Evolutionary conservation across 352 stramenopile species (phyloP).

Genomic region (Pythium rishiriense): DNA sequence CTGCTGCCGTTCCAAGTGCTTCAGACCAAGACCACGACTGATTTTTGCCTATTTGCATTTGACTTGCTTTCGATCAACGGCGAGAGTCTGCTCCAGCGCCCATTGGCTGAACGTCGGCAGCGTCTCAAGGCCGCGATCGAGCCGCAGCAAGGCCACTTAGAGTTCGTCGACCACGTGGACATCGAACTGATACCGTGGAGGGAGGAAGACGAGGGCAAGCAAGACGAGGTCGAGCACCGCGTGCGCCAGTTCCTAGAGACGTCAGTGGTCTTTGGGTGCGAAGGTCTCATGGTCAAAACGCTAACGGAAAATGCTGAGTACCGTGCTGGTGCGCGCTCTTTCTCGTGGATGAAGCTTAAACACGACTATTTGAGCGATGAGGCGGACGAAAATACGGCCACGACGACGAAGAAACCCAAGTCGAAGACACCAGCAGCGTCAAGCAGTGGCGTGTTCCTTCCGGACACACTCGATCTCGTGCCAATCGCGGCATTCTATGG

Average conservation of each 20-base stretch:
- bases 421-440: slow-evolving; percentile 5
- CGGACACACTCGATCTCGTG: slow-evolving; percentile 97
- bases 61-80: slow-evolving; percentile 64
- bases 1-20: slow-evolving; percentile 81
- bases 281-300: slow-evolving; percentile 81
- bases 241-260: slow-evolving; percentile 46
- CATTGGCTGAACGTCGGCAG: slow-evolving; percentile 46
- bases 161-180: slow-evolving; percentile 68
- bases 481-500: slow-evolving; percentile 97
- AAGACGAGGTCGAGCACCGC: slow-evolving; percentile 1
- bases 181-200: slow-evolving; percentile 26
- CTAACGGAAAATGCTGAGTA: slow-evolving; percentile 55
- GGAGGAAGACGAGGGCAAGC: slow-evolving; percentile 1
- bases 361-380: slow-evolving; percentile 68
- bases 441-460: slow-evolving; percentile 58
- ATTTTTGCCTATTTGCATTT: slow-evolving; percentile 81
- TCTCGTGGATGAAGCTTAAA: slow-evolving; percentile 87
- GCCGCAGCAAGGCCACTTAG: slow-evolving; percentile 42
- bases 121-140: slow-evolving; percentile 38
- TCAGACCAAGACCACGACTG: slow-evolving; percentile 68
- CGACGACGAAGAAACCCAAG: background rate
- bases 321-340: slow-evolving; percentile 65
- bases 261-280: slow-evolving; percentile 62
- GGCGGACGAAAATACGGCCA: background rate
- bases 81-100: slow-evolving; percentile 22